These are phyloP conservation scores for Cadophora luteo-olivacea DNA, from an alignment of 2,329 filamentous ascomycete species.

Conservation along the genomic window DNA sequence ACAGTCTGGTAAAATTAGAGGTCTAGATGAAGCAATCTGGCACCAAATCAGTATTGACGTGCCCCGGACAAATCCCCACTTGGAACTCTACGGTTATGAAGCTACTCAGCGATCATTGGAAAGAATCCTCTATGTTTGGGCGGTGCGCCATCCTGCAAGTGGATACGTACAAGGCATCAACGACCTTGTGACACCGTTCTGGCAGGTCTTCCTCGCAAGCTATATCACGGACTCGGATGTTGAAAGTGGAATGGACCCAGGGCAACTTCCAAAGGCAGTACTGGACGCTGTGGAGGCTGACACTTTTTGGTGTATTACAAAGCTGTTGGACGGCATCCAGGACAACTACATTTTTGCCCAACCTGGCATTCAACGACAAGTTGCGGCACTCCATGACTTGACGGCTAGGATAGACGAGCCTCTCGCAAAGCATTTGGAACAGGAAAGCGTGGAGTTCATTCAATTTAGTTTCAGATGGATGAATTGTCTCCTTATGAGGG, in stretches of 20 bases:
- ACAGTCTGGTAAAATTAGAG: slow-evolving; percentile 59
- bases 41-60: slow-evolving; percentile 99
- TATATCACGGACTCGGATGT: slow-evolving; percentile 96
- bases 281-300: slow-evolving; percentile 97
- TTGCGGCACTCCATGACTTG: slow-evolving; percentile 85
- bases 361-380: slow-evolving; percentile 94
- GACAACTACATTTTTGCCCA: slow-evolving; percentile 99
- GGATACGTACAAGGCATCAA: slow-evolving; percentile 99
- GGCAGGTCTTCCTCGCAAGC: slow-evolving; percentile 93
- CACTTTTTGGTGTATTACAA: slow-evolving; percentile 97
- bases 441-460: slow-evolving; percentile 95
- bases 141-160: slow-evolving; percentile 94
- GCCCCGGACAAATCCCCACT: slow-evolving; percentile 92
- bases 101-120: slow-evolving; percentile 94
- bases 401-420: slow-evolving; percentile 86
- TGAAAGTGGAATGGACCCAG: slow-evolving; percentile 94
- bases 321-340: slow-evolving; percentile 97
- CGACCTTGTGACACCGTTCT: slow-evolving; percentile 96
- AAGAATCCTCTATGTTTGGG: slow-evolving; percentile 96
- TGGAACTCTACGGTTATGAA: slow-evolving; percentile 94
- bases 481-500: slow-evolving; percentile 98
- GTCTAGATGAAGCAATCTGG: slow-evolving; percentile 96
- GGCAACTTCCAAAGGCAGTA: slow-evolving; percentile 87
- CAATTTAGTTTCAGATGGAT: slow-evolving; percentile 99
- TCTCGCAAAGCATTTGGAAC: slow-evolving; percentile 87